Conservation (phyloP, 148 eudicot genomes). For the Spergularia bocconei region DNA sequence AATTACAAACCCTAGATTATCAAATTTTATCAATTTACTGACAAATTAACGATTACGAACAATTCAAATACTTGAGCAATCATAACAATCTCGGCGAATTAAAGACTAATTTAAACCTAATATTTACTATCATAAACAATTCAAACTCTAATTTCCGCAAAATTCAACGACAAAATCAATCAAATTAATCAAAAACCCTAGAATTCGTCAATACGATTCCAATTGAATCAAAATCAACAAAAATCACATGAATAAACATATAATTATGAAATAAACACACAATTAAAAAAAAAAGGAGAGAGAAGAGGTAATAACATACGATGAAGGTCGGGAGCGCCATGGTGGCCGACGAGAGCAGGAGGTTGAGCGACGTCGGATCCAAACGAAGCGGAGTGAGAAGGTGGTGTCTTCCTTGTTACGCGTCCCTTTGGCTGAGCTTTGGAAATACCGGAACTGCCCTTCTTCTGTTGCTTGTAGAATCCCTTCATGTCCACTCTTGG, state of each 20-base stretch:
- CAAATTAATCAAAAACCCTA: background rate
- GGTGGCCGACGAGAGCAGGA: constrained; percentile 38
- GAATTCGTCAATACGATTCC: background rate
- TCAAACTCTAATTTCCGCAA: background rate
- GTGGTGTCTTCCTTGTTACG: constrained; percentile 23
- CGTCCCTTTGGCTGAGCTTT: constrained; percentile 2
- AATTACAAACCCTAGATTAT: too few relatives aligned
- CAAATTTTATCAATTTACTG: too few relatives aligned
- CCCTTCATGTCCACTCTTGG: constrained; percentile 43
- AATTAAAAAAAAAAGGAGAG: background rate
- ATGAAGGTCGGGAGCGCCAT: constrained; percentile 41
- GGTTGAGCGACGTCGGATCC: constrained; percentile 37
- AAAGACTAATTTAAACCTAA: too few relatives aligned
- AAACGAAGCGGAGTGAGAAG: constrained; percentile 37
- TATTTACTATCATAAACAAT: too few relatives aligned
- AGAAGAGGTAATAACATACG: constrained; percentile 26
- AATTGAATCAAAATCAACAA: too few relatives aligned
- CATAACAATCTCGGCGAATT: too few relatives aligned
- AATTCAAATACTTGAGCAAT: background rate
- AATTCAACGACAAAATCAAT: background rate
- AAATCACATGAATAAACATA: background rate
- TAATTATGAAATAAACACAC: background rate
- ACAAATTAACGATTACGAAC: too few relatives aligned
- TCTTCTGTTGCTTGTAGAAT: constrained; percentile 53
- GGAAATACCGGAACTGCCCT: constrained; percentile 24